These are phyloP conservation scores for Daedalea quercina DNA, from an alignment of 768 basidiomycete genomes.

Conservation along the genomic window DNA sequence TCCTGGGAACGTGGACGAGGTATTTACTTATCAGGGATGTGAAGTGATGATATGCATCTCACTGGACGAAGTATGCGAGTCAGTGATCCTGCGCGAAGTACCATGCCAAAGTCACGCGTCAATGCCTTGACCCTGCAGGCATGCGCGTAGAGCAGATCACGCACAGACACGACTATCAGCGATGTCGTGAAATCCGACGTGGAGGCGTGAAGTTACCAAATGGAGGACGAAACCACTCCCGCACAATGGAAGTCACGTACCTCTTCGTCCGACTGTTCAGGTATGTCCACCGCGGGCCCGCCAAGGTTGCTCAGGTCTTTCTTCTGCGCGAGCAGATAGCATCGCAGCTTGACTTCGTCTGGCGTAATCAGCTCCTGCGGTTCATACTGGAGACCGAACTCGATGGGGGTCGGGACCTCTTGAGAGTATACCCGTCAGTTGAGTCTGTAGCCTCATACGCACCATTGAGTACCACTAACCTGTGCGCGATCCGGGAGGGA, in stretches of 20 bases:
- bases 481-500: slow-evolving; percentile 72
- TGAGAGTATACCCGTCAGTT: not conserved
- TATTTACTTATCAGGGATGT: not conserved
- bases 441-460: not conserved
- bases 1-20: not conserved
- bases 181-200: no score
- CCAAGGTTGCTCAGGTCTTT: slow-evolving; percentile 33
- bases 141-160: no score
- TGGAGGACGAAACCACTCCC: no score
- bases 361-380: slow-evolving; percentile 65
- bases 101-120: slow-evolving; percentile 26
- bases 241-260: slow-evolving; percentile 31
- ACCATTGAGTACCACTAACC: slow-evolving; percentile 33
- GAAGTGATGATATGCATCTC: not conserved
- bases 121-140: no score
- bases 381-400: slow-evolving; percentile 69
- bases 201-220: no score
- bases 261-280: slow-evolving; percentile 64
- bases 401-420: slow-evolving; percentile 70
- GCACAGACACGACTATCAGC: no score
- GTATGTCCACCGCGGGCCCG: slow-evolving; percentile 27
- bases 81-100: no score
- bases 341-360: slow-evolving; percentile 66
- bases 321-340: slow-evolving; percentile 70
- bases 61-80: no score